A percentile compares a stretch with the other conserved stretches of the same genome.
phyloP scores from a whole-genome alignment of 805 yeast species.

The Saturnispora serradocipensis region DNA sequence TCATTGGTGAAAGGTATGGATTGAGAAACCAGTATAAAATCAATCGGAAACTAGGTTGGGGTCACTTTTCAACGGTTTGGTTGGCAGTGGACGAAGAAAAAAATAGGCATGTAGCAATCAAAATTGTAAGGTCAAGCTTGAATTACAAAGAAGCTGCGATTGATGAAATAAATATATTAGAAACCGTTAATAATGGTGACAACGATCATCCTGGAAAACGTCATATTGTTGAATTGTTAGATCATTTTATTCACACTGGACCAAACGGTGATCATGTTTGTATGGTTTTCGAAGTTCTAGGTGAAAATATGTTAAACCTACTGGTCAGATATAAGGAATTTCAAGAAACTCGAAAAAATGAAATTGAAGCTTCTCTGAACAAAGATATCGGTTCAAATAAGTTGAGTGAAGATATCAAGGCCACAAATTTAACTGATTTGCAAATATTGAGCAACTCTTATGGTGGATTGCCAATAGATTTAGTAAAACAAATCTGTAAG shows the following conservation, averaged over 20 bases:
- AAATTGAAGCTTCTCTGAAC: slow-evolving; percentile 12
- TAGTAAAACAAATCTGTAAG: slow-evolving; percentile 47
- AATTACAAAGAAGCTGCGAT: slow-evolving; percentile 54
- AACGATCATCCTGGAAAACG: slow-evolving; percentile 40
- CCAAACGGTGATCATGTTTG: slow-evolving; percentile 59
- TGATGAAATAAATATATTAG: slow-evolving; percentile 49
- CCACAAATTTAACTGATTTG: slow-evolving; percentile 25
- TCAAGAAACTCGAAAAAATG: slow-evolving; percentile 24
- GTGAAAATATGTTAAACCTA: slow-evolving; percentile 48
- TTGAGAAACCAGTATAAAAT: slow-evolving; percentile 36
- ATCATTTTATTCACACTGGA: slow-evolving; percentile 47
- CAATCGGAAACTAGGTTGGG: slow-evolving; percentile 59
- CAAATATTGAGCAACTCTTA: slow-evolving; percentile 31
- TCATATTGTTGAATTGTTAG: slow-evolving; percentile 44
- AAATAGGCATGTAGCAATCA: slow-evolving; percentile 48
- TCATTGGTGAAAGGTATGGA: slow-evolving; percentile 45
- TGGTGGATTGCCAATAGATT: slow-evolving; percentile 46
- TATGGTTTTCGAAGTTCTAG: slow-evolving; percentile 58
- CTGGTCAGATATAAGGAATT: slow-evolving; percentile 38
- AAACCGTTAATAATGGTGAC: slow-evolving; percentile 24
- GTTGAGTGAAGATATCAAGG: slow-evolving; percentile 14
- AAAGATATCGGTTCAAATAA: neutral
- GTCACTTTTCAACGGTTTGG: slow-evolving; percentile 70
- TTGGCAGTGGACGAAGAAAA: slow-evolving; percentile 35
- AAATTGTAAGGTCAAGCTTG: slow-evolving; percentile 46